Base-by-base conservation (phyloP, 2,329 filamentous ascomycete genomes). In the Epichloe amarillans region DNA sequence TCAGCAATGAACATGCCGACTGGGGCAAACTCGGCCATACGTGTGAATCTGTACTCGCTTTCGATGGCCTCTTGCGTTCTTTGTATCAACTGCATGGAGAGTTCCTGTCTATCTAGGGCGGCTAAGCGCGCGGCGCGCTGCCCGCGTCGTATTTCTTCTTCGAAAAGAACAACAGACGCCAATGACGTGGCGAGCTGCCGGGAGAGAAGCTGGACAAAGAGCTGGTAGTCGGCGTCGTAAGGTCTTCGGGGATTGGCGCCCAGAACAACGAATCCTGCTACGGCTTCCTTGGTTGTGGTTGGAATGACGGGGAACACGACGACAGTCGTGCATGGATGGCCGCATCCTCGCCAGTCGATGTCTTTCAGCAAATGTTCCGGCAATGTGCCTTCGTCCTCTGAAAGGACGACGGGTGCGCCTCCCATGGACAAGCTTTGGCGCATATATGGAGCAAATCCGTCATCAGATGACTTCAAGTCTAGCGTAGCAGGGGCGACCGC, bases 1-100 rank as follows among this genome's bases (percentile, higher is more conserved):
- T 88, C 78, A n/a, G 86, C 84, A 57, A 93, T 90, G 63, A 91
- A 91, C 69, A 94, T 84, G 30, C 87, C 88, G 1, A 90, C 86
- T 0, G 87, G 87, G 0, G 86, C 84, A 55, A 88, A 87, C 61
- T 90, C 86, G 2, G 87, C 86, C 84, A 93, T 89, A 43, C 86
- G 76, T 0, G 85, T 88, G 62, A 93, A 93, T 52, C 84, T 83
- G 35, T 84, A 83, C 63, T 93, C 87, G 61, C 81, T 81, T 59
- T 83, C 79, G 41, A 76, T 72, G 0, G 78, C 77, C 58, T 83
- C 77, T 57, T 78, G 74, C 1, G 79, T 82, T 35, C 77, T 70
- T 17, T 84, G 72, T 42, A 82, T 80, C 14, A 93, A 73, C 61
- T 91, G 84, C 62, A 87, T 77, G 0, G 84, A 87, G 3, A 93